Percentiles rank a stretch among this genome's conserved stretches.
phyloP scores from a whole-genome alignment of 1,284 basidiomycete species.

The Pterulicium gracile region DNA sequence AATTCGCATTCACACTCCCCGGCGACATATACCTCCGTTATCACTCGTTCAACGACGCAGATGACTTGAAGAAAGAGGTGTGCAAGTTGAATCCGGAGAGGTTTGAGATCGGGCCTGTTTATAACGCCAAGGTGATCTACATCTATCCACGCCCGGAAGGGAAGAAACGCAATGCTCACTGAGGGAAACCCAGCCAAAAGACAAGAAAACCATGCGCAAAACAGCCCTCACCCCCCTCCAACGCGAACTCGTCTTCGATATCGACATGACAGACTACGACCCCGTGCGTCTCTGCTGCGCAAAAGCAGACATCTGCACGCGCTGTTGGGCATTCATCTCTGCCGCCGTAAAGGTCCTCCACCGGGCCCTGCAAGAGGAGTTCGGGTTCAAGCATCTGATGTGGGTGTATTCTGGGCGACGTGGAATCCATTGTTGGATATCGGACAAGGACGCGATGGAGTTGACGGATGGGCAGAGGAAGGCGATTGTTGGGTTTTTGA shows the following conservation, averaged over 20 bases:
- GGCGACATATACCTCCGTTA: constrained; percentile 94
- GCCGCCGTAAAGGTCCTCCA: constrained; percentile 90
- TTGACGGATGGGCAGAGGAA: constrained; percentile 88
- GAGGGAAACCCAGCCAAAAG: constrained; percentile 57
- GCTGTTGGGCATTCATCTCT: constrained; percentile 94
- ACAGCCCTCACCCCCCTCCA: constrained; percentile 68
- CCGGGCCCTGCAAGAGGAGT: constrained; percentile 70
- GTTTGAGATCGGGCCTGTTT: constrained; percentile 96
- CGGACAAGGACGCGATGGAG: constrained; percentile 79
- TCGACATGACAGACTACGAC: constrained; percentile 99
- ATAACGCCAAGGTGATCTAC: constrained; percentile 62
- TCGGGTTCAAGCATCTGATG: constrained; percentile 73
- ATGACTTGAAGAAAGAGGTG: constrained; percentile 91
- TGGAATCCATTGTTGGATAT: constrained; percentile 98
- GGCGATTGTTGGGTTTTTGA: constrained; percentile 80
- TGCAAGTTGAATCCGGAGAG: constrained; percentile 76
- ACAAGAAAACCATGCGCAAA: constrained; percentile 79
- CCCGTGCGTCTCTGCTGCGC: constrained; percentile 91
- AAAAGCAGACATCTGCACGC: constrained; percentile 83
- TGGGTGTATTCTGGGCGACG: constrained; percentile 99
- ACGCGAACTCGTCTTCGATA: constrained; percentile 97
- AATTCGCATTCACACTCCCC: constrained; percentile 93
- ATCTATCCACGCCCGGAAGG: no score
- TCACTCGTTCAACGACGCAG: constrained; percentile 78
- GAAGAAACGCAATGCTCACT: no score